Evolutionary conservation across 495 filamentous ascomycete genomes (phyloP).

Genomic region (Daldinia bambusicola): DNA sequence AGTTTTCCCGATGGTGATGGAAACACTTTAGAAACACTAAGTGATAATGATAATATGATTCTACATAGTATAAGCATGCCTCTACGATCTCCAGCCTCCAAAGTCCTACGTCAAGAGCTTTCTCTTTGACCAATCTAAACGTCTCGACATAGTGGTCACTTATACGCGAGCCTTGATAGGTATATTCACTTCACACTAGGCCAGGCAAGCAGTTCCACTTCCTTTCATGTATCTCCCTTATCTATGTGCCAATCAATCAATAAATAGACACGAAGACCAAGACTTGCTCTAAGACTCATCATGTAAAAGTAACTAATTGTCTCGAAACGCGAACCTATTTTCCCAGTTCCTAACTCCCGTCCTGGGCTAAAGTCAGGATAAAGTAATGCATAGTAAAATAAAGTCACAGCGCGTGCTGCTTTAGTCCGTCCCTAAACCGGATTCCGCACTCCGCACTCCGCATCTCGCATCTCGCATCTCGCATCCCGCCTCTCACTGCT

Average conservation of each 20-base stretch:
- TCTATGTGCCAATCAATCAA: background rate
- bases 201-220: background rate
- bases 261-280: background rate
- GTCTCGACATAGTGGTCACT: background rate
- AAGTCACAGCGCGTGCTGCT: background rate
- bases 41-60: no score
- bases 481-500: conserved; percentile 40
- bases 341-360: conserved; percentile 20
- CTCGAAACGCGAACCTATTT: background rate
- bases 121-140: background rate
- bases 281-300: no score
- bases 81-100: background rate
- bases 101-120: background rate
- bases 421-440: no score
- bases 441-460: no score
- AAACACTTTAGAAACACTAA: no score
- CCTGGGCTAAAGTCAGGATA: background rate
- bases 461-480: no score
- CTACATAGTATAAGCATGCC: no score
- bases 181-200: background rate
- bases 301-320: background rate
- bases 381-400: background rate
- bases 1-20: no score
- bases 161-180: background rate
- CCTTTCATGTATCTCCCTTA: background rate